These are phyloP conservation scores for Aphanomyces astaci DNA, from an alignment of 352 stramenopile genomes.

Conservation along the genomic window DNA sequence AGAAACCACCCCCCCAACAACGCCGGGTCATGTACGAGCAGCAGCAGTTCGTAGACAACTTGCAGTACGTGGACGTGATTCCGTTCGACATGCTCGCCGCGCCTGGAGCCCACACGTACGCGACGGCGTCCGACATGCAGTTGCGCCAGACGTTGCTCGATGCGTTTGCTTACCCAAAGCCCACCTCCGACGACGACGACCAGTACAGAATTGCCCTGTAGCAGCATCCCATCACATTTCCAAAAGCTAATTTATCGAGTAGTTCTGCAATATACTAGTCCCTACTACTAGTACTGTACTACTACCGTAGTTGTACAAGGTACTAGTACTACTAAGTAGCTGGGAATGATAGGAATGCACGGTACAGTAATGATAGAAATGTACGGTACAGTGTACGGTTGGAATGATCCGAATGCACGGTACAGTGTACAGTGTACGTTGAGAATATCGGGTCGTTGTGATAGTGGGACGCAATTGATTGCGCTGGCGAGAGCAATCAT, in stretches of 20 bases:
- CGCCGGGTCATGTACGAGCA: background rate
- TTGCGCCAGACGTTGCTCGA: constrained; percentile 3
- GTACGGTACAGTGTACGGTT: too few relatives aligned
- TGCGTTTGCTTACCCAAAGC: background rate
- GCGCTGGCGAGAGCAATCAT: background rate
- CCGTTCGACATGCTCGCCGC: background rate
- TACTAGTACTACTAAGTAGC: too few relatives aligned
- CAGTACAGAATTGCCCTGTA: background rate
- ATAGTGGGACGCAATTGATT: background rate
- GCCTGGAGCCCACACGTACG: background rate
- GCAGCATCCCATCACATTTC: background rate
- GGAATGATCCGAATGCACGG: too few relatives aligned
- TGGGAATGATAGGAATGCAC: too few relatives aligned
- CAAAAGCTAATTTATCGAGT: background rate
- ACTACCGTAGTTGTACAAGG: too few relatives aligned
- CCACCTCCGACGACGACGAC: background rate
- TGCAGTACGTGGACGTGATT: constrained; percentile 15
- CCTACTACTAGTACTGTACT: too few relatives aligned
- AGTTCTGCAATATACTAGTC: too few relatives aligned
- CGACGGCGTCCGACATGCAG: background rate
- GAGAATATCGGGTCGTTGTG: too few relatives aligned
- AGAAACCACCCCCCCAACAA: background rate
- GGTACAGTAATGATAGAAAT: too few relatives aligned
- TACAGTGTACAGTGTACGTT: too few relatives aligned
- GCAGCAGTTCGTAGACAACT: background rate